Conservation (phyloP, 306 rosid species). For the Adenanthera pavonina region DNA sequence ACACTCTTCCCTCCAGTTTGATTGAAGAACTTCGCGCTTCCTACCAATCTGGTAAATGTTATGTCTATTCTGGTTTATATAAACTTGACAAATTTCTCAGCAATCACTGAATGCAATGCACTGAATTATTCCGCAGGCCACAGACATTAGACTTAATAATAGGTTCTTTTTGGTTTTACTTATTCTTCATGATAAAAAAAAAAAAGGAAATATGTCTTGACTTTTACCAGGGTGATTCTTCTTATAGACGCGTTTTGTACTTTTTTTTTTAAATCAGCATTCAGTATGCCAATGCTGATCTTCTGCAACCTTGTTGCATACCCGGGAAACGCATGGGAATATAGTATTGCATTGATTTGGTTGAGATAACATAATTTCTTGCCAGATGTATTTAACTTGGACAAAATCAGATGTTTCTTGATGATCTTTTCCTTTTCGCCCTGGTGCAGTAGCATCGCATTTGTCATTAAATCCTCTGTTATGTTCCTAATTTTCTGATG, state of each 20-base stretch:
- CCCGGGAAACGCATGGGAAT: conserved; percentile 6
- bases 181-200: conserved; percentile 20
- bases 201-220: conserved; percentile 10
- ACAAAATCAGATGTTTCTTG: background rate
- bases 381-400: background rate
- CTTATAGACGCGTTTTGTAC: background rate
- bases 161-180: conserved; percentile 12
- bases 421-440: conserved; percentile 23
- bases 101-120: too few species aligned
- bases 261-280: background rate
- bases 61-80: conserved; percentile 24
- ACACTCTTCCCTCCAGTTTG: conserved; percentile 59
- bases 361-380: background rate
- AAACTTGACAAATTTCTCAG: too few species aligned
- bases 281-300: background rate
- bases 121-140: too few species aligned
- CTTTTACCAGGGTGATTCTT: background rate
- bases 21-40: conserved; percentile 61
- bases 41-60: conserved; percentile 69
- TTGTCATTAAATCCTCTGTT: conserved; percentile 23
- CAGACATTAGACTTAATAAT: too few species aligned
- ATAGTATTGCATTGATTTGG: background rate
- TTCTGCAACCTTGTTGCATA: conserved; percentile 32
- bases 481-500: conserved; percentile 35
- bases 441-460: conserved; percentile 33